Evolutionary conservation across 192 early-diverging fungal genomes (phyloP).

Genomic region (Gryganskiella cystojenkinii): DNA sequence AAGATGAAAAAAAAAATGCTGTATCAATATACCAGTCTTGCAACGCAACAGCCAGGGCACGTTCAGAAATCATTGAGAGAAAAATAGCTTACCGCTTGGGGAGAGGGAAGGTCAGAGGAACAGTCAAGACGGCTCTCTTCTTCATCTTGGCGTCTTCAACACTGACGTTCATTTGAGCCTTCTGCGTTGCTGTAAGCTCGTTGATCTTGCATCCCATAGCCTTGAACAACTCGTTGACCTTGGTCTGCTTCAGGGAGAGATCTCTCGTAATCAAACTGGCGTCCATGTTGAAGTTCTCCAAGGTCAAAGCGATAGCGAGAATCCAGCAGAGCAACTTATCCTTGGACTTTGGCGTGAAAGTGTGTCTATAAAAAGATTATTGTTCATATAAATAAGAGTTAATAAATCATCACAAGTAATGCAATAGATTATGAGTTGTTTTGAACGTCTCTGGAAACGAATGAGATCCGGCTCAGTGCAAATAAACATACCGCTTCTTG

Average conservation of each 20-base stretch:
- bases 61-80: background rate
- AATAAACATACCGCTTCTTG: conserved; percentile 56
- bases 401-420: background rate
- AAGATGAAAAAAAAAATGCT: background rate
- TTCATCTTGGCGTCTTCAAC: conserved; percentile 18
- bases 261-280: conserved; percentile 70
- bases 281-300: conserved; percentile 79
- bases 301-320: conserved; percentile 72
- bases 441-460: too few relatives aligned
- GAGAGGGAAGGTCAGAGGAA: conserved; percentile 47
- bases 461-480: too few relatives aligned
- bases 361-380: conserved; percentile 30
- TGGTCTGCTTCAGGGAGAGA: conserved; percentile 63
- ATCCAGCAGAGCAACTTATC: conserved; percentile 86
- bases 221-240: conserved; percentile 53
- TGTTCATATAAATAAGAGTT: background rate
- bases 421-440: too few relatives aligned
- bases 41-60: background rate
- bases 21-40: background rate
- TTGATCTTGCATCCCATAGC: conserved; percentile 61
- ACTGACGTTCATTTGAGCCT: conserved; percentile 13
- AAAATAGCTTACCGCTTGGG: conserved; percentile 33
- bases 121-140: conserved; percentile 49
- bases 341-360: conserved; percentile 69
- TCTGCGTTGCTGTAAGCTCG: conserved; percentile 41